phyloP scores from a whole-genome alignment of 805 yeast species.

The Suhomyces faveliae region DNA sequence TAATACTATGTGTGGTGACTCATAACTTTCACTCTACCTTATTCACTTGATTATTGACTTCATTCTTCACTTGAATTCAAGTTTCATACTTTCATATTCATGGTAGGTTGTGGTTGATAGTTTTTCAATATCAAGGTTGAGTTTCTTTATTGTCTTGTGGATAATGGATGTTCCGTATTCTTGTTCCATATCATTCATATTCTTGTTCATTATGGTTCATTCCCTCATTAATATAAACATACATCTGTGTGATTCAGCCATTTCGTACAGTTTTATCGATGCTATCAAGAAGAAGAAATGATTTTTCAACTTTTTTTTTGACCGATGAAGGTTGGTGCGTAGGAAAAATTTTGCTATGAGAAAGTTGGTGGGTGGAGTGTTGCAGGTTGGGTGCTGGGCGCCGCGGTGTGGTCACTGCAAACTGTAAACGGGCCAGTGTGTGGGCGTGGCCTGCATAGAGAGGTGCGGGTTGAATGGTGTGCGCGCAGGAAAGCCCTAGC shows the following conservation, averaged over 20 bases:
- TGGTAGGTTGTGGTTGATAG: too few relatives aligned
- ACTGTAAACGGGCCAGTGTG: background rate
- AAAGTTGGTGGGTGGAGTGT: background rate
- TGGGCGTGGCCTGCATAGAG: background rate
- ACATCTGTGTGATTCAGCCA: constrained; percentile 99
- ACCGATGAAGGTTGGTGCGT: constrained; percentile 6
- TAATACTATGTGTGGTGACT: too few relatives aligned
- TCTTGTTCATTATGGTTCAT: background rate
- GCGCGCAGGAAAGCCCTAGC: constrained; percentile 6
- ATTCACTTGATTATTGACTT: too few relatives aligned
- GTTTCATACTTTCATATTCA: too few relatives aligned
- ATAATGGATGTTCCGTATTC: too few relatives aligned
- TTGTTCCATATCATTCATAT: background rate
- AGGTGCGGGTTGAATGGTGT: background rate
- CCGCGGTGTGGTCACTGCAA: background rate
- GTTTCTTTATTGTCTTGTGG: too few relatives aligned
- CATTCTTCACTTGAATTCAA: too few relatives aligned
- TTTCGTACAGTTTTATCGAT: constrained; percentile 38
- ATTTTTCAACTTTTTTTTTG: constrained; percentile 6
- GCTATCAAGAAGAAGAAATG: constrained; percentile 8
- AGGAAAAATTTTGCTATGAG: constrained; percentile 6
- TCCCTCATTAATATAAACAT: constrained; percentile 43
- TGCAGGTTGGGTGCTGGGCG: constrained; percentile 1
- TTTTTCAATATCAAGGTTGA: too few relatives aligned
- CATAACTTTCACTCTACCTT: too few relatives aligned